Evolutionary conservation across 1,139 yeast genomes (phyloP), one percentile per base, ranked within the genome.

Genomic region (Candida pseudocylindracea): DNA sequence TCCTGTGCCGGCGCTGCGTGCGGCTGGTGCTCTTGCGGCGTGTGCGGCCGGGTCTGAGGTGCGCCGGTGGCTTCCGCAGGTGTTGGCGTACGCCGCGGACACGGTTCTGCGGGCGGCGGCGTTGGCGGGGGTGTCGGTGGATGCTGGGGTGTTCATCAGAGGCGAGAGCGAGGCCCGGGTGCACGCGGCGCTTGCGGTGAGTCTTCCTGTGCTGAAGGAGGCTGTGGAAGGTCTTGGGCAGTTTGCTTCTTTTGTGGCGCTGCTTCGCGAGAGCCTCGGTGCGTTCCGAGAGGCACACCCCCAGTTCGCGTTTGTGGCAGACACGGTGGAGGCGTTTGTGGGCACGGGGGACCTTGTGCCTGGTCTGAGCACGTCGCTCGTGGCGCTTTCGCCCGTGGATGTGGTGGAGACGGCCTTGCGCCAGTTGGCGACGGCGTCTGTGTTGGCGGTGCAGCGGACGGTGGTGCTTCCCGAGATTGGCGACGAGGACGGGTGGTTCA

Each of bases 371-470:
- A 50, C 57, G 2, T 44, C 54, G 2, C 34, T 51, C 12, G 2
- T 42, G 8, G 29, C 36, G 5, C 26, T 43, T 4, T 38, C 38
- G 7, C 37, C 51, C 1, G 41, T 65, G 4, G 57, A 55, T 31
- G 57, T 51, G 8, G 44, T 70, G 31, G 81, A 74, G 41, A 34
- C 37, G 7, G 42, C 51, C 2, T 57, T 70, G 38, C 57, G 75
- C 37, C 58, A 60, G 12, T 15, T 15, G 20, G 45, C 78, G 7
- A 59, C 72, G n/a, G 66, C 67, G 26, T 61, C 75, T 3, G 61
- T 80, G 26, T 53, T 83, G 36, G 59, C 83, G 30, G 61, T 75
- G 1, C 64, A 76, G 39, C 95, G 83, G 51, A 65, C 67, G 38
- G 46, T 53, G 2, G 45, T 68, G 10, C 53, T 54, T 27, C 48